phyloP scores from a whole-genome alignment of 768 basidiomycete genomes.

The Pulveroboletus ravenelii region DNA sequence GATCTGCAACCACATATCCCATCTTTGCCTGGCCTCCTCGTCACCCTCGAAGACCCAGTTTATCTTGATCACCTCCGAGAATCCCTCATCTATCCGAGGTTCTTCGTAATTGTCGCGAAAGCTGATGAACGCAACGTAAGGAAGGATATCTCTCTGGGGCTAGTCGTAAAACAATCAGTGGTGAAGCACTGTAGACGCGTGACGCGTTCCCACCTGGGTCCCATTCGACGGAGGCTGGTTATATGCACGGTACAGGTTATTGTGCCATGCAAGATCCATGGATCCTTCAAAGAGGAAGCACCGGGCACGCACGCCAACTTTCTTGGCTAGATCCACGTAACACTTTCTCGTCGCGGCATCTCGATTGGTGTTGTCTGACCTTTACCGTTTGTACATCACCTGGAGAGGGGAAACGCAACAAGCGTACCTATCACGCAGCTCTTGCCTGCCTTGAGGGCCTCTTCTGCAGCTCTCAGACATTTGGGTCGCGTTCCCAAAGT shows the following conservation, averaged over 20 bases:
- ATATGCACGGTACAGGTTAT: constrained; percentile 83
- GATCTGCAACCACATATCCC: constrained; percentile 86
- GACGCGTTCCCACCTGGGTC: constrained; percentile 6
- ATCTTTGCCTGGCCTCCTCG: constrained; percentile 62
- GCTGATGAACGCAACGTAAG: constrained; percentile 53
- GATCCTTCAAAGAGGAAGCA: constrained; percentile 75
- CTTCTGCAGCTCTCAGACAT: constrained; percentile 63
- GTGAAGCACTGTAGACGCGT: neutral
- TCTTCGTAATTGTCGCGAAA: constrained; percentile 63
- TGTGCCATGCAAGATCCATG: constrained; percentile 86
- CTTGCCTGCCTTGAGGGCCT: constrained; percentile 47
- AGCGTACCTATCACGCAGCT: constrained; percentile 77
- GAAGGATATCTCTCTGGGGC: constrained; percentile 50
- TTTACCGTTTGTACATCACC: neutral
- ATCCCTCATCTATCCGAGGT: constrained; percentile 66
- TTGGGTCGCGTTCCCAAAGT: constrained; percentile 66
- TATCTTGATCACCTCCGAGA: constrained; percentile 67
- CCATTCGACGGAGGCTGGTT: constrained; percentile 43
- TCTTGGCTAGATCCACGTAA: constrained; percentile 67
- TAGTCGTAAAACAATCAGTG: constrained; percentile 16
- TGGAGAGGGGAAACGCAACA: neutral
- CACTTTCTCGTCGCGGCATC: constrained; percentile 59
- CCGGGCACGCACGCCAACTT: constrained; percentile 49
- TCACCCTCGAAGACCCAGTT: constrained; percentile 79
- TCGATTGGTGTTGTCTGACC: constrained; percentile 88